Conservation (phyloP, 2,329 filamentous ascomycete genomes). For the Pseudogymnoascus sp. region DNA sequence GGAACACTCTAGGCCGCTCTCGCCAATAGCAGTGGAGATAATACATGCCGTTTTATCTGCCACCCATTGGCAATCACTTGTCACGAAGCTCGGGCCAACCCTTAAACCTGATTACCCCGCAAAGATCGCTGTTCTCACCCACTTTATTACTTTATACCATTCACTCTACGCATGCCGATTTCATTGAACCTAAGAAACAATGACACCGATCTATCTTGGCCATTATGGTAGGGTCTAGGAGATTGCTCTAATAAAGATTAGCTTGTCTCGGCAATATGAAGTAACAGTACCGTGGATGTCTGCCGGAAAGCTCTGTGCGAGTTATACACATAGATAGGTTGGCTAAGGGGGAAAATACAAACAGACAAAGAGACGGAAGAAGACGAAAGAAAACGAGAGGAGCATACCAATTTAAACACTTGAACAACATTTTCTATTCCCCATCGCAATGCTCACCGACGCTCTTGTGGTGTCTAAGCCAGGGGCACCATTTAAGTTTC, state of each 20-base stretch:
- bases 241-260: not conserved
- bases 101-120: not conserved
- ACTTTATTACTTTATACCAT: not conserved
- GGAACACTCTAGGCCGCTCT: too few species aligned
- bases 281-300: not conserved
- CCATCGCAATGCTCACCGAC: slow-evolving; percentile 10
- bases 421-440: not conserved
- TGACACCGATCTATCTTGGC: not conserved
- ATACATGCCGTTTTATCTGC: not conserved
- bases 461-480: slow-evolving; percentile 12
- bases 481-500: slow-evolving; percentile 21
- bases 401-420: not conserved
- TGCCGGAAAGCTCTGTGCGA: not conserved
- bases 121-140: not conserved
- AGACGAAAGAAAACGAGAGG: not conserved
- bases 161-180: not conserved
- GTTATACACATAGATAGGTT: not conserved
- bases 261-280: not conserved
- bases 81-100: not conserved
- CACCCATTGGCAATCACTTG: not conserved
- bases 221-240: not conserved
- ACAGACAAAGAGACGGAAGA: not conserved
- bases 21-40: not conserved
- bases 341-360: not conserved
- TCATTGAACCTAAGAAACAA: not conserved